Evolutionary conservation across 2,329 filamentous ascomycete species (phyloP), one percentile per base, ranked within the genome.

Genomic region (Macrophomina pseudophaseolina): DNA sequence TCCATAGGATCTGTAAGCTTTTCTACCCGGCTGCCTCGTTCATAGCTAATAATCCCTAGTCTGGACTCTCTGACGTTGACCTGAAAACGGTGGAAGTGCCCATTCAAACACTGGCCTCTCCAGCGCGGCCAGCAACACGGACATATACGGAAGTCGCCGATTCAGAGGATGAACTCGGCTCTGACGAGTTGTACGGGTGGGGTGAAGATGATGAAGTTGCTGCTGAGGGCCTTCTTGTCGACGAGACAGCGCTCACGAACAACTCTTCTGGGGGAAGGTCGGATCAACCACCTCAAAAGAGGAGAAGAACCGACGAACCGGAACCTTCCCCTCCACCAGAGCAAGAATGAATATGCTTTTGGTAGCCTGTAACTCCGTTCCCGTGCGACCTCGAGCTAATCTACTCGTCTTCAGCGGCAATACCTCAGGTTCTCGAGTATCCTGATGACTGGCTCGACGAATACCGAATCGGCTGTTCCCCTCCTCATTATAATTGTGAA

Each of bases 111-210:
- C 38, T 66, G 28, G 44, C 71, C 8, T 70, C 72, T 2, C 70
- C 72, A 40, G 56, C 64, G 7, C 75, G 83, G 68, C 79, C 80
- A 33, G 82, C 79, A 38, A 93, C 93, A 79, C 84, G 90, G 71
- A 87, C 71, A 9, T 80, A 78, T 64, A 74, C 79, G 52, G 81
- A 92, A 74, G 81, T 90, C 64, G 81, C 81, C 40, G 85, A 90
- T 52, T 85, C 88, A 4, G 87, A 88, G 68, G 90, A 86, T 69
- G 87, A 89, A 51, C 86, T 85, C 35, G 82, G 83, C 16, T 80
- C 77, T 23, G 88, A 90, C 67, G 90, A 92, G 69, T 87, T 91
- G 72, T 92, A 91, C 72, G 90, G 89, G 14, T 93, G 90, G 90
- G 85, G 85, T 46, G 86, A 90, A 63, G 88, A 90, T 66, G 84